Conservation (phyloP, 345 rosid genomes). For the Luvunga scandens region DNA sequence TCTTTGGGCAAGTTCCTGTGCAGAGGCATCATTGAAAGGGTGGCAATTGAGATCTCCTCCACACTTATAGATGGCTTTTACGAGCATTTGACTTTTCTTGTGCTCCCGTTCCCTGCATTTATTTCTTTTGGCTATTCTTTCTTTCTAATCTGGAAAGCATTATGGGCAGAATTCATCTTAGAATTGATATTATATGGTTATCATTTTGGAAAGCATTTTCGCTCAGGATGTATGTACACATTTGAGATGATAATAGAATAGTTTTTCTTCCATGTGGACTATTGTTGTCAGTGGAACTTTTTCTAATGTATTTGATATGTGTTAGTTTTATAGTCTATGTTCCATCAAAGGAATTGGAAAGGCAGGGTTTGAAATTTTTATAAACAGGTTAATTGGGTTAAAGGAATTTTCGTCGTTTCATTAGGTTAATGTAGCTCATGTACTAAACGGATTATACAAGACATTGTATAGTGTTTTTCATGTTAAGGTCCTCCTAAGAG, state of each 20-base stretch:
- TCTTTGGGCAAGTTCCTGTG: background rate
- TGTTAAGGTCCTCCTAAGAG: background rate
- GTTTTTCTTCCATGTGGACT: background rate
- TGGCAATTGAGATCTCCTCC: background rate
- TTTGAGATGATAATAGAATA: background rate
- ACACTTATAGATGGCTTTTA: background rate
- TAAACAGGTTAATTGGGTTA: too few species aligned
- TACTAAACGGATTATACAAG: background rate
- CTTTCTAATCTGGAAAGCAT: background rate
- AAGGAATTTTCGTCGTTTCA: too few species aligned
- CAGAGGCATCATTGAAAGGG: background rate
- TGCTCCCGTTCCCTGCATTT: background rate
- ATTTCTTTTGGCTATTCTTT: background rate
- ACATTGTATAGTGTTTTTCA: too few species aligned
- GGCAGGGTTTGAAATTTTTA: too few species aligned
- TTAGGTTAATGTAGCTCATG: background rate
- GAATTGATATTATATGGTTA: background rate
- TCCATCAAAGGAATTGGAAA: too few species aligned
- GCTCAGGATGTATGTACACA: background rate
- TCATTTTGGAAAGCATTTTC: background rate
- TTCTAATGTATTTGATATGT: background rate
- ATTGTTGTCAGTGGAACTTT: background rate
- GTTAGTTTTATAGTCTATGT: background rate
- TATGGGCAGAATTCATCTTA: background rate
- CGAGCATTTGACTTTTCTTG: background rate